These are phyloP conservation scores for Protostelium mycophagum DNA, from an alignment of 78 protist species.

Conservation along the genomic window DNA sequence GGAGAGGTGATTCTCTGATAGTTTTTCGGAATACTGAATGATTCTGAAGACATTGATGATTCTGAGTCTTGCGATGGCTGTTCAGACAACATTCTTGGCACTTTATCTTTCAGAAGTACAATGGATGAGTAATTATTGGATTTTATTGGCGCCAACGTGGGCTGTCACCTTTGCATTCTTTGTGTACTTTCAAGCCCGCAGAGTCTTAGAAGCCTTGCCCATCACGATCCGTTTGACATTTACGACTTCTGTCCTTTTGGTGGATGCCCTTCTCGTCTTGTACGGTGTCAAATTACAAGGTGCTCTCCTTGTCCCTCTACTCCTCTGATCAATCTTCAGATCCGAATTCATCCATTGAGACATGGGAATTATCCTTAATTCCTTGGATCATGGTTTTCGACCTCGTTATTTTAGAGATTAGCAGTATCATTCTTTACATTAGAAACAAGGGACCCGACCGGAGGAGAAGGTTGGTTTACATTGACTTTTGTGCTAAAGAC, in stretches of 20 bases:
- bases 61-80: neutral
- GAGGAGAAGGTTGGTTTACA: neutral
- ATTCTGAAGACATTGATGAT: neutral
- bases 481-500: neutral
- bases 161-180: neutral
- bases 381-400: neutral
- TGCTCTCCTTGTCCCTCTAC: neutral
- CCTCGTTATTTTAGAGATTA: neutral
- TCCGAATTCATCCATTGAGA: neutral
- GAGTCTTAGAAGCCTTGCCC: neutral
- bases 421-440: neutral
- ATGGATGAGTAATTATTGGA: neutral
- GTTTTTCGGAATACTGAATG: too few relatives aligned
- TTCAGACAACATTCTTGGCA: neutral
- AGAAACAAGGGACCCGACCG: neutral
- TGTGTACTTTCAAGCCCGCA: neutral
- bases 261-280: neutral
- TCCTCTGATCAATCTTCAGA: neutral
- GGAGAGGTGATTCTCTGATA: too few relatives aligned
- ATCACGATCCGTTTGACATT: neutral
- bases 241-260: neutral
- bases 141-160: neutral
- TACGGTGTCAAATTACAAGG: neutral
- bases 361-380: neutral
- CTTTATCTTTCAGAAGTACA: neutral